Percentiles rank a stretch among this genome's conserved stretches.
Conservation (phyloP, 768 basidiomycete genomes). For the Clathrus columnatus region DNA sequence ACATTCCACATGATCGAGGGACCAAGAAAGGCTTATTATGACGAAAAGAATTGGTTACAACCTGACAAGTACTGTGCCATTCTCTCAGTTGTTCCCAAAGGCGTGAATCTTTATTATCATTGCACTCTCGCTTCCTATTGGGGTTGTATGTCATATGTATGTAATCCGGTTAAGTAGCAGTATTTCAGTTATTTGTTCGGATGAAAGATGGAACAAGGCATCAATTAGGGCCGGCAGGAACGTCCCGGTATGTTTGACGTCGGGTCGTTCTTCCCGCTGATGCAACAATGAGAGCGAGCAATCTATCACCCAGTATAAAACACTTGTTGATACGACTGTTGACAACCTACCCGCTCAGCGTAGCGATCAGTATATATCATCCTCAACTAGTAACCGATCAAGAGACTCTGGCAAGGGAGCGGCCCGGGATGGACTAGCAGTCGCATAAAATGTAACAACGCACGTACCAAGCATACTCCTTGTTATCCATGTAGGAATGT, state of each 20-base stretch:
- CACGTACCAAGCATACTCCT: constrained; percentile 78
- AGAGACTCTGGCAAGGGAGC: constrained; percentile 14
- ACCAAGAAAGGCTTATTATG: constrained; percentile 60
- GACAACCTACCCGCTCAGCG: constrained; percentile 69
- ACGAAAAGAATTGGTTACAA: constrained; percentile 93
- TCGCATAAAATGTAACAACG: constrained; percentile 76
- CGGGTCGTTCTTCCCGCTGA: constrained; percentile 40
- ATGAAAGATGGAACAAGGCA: constrained; percentile 38
- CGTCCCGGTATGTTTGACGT: constrained; percentile 54
- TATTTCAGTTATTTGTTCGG: constrained; percentile 24
- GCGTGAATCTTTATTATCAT: neutral
- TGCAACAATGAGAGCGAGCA: constrained; percentile 52
- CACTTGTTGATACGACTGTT: neutral
- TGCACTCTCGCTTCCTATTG: too few species aligned
- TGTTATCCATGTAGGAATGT: constrained; percentile 57
- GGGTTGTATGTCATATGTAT: neutral
- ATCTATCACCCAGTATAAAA: constrained; percentile 19
- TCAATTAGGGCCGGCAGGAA: constrained; percentile 61
- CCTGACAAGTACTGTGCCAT: constrained; percentile 78
- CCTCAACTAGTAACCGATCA: constrained; percentile 46
- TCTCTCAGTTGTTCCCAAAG: constrained; percentile 31
- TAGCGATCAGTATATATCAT: constrained; percentile 70
- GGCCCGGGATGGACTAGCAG: constrained; percentile 40
- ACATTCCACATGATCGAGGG: constrained; percentile 95
- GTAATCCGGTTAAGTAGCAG: constrained; percentile 24